Conservation (phyloP, 192 early-diverging fungal species). For the Phycomyces blakesleeanus region DNA sequence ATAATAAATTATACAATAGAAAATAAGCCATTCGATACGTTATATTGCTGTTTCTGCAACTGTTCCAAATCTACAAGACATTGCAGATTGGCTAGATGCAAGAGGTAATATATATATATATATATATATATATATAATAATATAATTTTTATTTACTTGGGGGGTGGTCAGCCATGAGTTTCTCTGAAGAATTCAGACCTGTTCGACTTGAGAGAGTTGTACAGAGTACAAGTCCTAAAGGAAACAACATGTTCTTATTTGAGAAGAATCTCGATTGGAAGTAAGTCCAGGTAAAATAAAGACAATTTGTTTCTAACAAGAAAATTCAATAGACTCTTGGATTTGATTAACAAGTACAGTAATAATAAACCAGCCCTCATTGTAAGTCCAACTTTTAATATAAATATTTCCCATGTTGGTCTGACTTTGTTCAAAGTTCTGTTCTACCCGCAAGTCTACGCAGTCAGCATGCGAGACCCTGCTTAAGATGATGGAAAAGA, state of each 20-base stretch:
- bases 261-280: slow-evolving; percentile 54
- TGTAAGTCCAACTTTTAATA: slow-evolving; percentile 26
- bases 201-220: slow-evolving; percentile 56
- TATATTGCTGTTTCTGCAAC: slow-evolving; percentile 68
- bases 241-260: slow-evolving; percentile 47
- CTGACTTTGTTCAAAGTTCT: slow-evolving; percentile 26
- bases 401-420: not conserved
- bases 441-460: slow-evolving; percentile 36
- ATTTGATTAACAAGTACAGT: slow-evolving; percentile 33
- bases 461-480: slow-evolving; percentile 34
- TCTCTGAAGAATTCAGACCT: slow-evolving; percentile 69
- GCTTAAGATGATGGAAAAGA: slow-evolving; percentile 25
- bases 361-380: slow-evolving; percentile 30
- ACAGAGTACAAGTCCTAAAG: slow-evolving; percentile 34
- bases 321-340: slow-evolving; percentile 24
- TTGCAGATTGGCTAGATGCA: slow-evolving; percentile 55
- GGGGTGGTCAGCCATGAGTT: slow-evolving; percentile 42
- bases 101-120: too few relatives aligned
- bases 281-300: slow-evolving; percentile 12
- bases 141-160: too few relatives aligned
- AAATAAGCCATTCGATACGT: not conserved
- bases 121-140: too few relatives aligned
- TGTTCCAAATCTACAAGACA: slow-evolving; percentile 64
- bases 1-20: not conserved
- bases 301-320: not conserved